Base-by-base conservation (phyloP, 2,329 filamentous ascomycete genomes). In the Byssoonygena ceratinophila region DNA sequence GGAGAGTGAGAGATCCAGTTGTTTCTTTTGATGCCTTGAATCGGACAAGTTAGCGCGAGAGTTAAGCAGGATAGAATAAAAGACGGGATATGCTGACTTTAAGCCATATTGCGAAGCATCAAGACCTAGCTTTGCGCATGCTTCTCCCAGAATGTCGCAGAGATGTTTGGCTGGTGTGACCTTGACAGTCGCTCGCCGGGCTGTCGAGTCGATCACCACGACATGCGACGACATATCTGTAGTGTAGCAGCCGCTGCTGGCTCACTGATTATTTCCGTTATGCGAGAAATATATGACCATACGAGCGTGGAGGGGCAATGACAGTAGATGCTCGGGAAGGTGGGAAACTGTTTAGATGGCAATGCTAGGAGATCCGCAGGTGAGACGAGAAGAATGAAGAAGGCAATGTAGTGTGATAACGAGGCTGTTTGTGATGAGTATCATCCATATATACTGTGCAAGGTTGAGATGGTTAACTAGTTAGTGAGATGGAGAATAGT, bases 131-230 rank as follows among this genome's bases (percentile, higher is more conserved):
- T 91, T 94, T 60, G 76, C 76, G 67, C 91, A 97, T 43, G 91
- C 91, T 68, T 97, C 85, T 56, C 87, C 80, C 16, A 95, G 76
- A 1, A 98, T 79, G 64, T 96, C 90, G 54, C 84, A 84, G 60
- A 98, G 73, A 61, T 87, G 85, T 58, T 84, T 95, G 52, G 78
- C 78, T 0, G 89, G 88, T 0, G 78, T 84, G 52, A 92, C 90
- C 69, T 94, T 94, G 68, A 98, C 76, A 39, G 80, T 85, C 47
- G 83, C 80, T 61, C 88, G 80, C 59, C 85, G 83, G 60, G 90
- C 78, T 60, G 87, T 82, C 36, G 84, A 81, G 66, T 91, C 84
- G 59, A 95, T 83, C 50, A 97, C 87, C 60, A 90, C 84, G 54
- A 97, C 88, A 66, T 92, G 85, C 50, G 89, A 85, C 59, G 88